These are phyloP conservation scores for Hibiscus mutabilis DNA, from an alignment of 345 rosid genomes.

Conservation along the genomic window DNA sequence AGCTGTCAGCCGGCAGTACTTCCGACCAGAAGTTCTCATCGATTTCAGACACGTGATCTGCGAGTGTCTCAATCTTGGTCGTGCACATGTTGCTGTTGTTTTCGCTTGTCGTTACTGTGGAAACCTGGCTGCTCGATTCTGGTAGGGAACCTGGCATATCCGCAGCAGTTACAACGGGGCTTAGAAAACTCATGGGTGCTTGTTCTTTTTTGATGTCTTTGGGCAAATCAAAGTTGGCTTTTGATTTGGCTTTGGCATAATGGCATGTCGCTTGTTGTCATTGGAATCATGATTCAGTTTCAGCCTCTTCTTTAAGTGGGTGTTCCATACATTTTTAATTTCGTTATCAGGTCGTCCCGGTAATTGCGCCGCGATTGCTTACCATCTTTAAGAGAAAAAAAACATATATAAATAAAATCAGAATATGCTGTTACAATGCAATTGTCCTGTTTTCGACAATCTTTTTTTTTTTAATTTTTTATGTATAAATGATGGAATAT, in stretches of 20 bases:
- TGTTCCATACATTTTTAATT: conserved; percentile 84
- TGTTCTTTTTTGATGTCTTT: conserved; percentile 5
- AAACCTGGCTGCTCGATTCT: conserved; percentile 28
- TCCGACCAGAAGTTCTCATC: conserved; percentile 43
- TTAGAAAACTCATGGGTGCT: conserved; percentile 5
- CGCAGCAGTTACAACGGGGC: neutral
- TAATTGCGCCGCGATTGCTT: conserved; percentile 68
- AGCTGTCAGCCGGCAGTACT: conserved; percentile 27
- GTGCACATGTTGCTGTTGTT: neutral
- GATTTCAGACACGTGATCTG: conserved; percentile 14
- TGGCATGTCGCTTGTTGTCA: neutral
- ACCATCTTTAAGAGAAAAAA: conserved; percentile 43
- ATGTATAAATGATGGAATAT: too few species aligned
- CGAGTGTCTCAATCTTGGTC: conserved; percentile 5
- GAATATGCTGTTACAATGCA: neutral
- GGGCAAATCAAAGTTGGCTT: neutral
- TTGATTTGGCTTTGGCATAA: too few species aligned
- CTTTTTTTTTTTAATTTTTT: too few species aligned
- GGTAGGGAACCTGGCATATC: conserved; percentile 15
- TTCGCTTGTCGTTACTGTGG: conserved; percentile 19
- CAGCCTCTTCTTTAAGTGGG: conserved; percentile 64
- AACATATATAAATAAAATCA: neutral
- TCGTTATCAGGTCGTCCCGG: conserved; percentile 88
- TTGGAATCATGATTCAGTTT: conserved; percentile 17
- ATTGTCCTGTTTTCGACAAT: too few species aligned